Evolutionary conservation across 176 grass and related monocot species (phyloP).

Genomic region (Tillandsia leiboldiana): DNA sequence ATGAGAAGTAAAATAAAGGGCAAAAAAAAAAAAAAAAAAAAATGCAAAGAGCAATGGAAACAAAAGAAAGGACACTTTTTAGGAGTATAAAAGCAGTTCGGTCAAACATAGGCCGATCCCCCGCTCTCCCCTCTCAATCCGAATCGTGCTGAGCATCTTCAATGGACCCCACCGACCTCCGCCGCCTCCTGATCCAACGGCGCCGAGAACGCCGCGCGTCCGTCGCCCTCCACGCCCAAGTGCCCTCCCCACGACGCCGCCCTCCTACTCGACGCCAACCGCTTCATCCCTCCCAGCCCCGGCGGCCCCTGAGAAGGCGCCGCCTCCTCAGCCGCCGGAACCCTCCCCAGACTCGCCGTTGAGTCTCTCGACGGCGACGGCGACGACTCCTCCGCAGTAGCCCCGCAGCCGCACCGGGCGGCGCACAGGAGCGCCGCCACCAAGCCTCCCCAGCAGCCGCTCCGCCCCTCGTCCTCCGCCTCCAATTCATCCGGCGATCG

Average conservation of each 20-base stretch:
- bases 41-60: background rate
- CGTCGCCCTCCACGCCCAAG: conserved; percentile 12
- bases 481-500: background rate
- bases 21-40: background rate
- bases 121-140: conserved; percentile 10
- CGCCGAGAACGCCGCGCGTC: conserved; percentile 23
- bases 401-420: conserved; percentile 29
- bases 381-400: conserved; percentile 24
- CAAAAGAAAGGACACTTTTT: background rate
- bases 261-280: conserved; percentile 52
- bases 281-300: conserved; percentile 45
- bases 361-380: background rate
- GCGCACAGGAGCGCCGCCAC: conserved; percentile 31
- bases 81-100: too few relatives aligned
- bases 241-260: conserved; percentile 41
- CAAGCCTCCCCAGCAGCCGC: conserved; percentile 41
- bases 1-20: background rate
- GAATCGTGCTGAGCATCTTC: conserved; percentile 5
- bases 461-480: background rate
- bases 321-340: background rate
- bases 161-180: background rate
- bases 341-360: background rate
- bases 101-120: background rate
- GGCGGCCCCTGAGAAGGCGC: conserved; percentile 7
- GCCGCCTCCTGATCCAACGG: conserved; percentile 22